Base-by-base conservation (phyloP, 768 basidiomycete species). In the Hygrophorus russula region DNA sequence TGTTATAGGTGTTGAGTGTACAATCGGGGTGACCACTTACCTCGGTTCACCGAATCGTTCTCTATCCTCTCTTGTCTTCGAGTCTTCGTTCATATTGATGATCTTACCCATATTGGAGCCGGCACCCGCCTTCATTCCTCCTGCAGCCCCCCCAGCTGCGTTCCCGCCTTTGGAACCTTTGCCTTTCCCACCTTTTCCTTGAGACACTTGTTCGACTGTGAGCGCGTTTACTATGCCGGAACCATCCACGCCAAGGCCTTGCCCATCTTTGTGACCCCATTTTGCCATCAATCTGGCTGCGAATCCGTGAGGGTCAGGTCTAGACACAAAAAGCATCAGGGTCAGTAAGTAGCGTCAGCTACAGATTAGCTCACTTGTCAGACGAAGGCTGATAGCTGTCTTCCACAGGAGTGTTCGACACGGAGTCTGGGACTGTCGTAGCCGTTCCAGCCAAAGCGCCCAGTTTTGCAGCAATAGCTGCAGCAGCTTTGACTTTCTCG, bases 241-340 rank as follows among this genome's bases (percentile, higher is more conserved):
- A 6, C 80, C 86, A 46, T 86, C 78, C 0, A 74, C 81, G 28
- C 94, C 94, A 1, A 97, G 71, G 8, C 93, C 93, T 62, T 91
- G 82, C 1, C 94, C 94, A 58, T 89, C 88, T 57, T 87, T 85
- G 58, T 96, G 90, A 0, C 93, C 93, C 87, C 86, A 93, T 64
- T 92, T 96, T 2, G 86, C 87, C 91, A 96, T 94, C 51, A 94
- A 57, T 28, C 86, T 80, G 10, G 81, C 80, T 27, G 89, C 89
- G 52, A 93, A 90, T 10, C 73, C 74, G 44, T 78, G 80, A 0
- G 79, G 76, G 49, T 86, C 78, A 31, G 77, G 66, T 42, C 71
- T 69, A 39, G 15, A 28, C 2, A 46, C 19, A 28, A n/a, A 48
- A 36, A 34, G 11, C 10, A 3, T 15, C 13, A 14, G n/a, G n/a